These are phyloP conservation scores for Sarocladiaceae sp. DNA, from an alignment of 2,329 filamentous ascomycete species.

Conservation along the genomic window DNA sequence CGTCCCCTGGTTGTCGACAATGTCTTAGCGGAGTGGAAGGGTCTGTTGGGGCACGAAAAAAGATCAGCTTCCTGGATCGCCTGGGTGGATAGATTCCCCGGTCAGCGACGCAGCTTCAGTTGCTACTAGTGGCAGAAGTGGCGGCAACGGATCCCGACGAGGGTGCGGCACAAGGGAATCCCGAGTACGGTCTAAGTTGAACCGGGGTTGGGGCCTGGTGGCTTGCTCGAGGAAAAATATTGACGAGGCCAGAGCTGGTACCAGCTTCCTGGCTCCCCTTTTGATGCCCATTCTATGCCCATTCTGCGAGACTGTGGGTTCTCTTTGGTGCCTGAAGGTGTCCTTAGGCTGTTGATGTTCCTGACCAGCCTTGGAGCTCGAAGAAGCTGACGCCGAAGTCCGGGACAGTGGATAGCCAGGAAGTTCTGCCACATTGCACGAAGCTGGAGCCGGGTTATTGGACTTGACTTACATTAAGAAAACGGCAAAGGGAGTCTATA, in stretches of 20 bases:
- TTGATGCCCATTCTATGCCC: background rate
- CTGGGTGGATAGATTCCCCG: slow-evolving; percentile 7
- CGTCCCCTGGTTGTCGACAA: slow-evolving; percentile 1
- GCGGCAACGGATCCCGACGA: slow-evolving; percentile 2
- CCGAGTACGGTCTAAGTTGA: background rate
- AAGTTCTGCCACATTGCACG: background rate
- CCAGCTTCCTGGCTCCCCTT: background rate
- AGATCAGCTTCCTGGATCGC: slow-evolving; percentile 6
- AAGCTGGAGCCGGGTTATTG: background rate
- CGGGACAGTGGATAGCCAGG: background rate
- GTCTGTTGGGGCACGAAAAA: slow-evolving; percentile 11
- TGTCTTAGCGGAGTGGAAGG: slow-evolving; percentile 6
- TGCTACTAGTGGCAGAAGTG: slow-evolving; percentile 5
- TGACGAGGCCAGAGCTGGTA: background rate
- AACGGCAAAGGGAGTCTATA: background rate
- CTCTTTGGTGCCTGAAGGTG: background rate
- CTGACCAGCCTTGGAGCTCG: too few relatives aligned
- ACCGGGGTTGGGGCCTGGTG: background rate
- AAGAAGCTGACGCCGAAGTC: too few relatives aligned
- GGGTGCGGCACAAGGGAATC: slow-evolving; percentile 2
- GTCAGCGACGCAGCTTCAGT: background rate
- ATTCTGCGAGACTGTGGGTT: slow-evolving; percentile 7
- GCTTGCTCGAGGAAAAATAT: background rate
- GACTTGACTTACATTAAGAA: background rate
- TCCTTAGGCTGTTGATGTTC: too few relatives aligned